Conservation (phyloP, 2,329 filamentous ascomycete species). For the Zymoseptoria passerinii region DNA sequence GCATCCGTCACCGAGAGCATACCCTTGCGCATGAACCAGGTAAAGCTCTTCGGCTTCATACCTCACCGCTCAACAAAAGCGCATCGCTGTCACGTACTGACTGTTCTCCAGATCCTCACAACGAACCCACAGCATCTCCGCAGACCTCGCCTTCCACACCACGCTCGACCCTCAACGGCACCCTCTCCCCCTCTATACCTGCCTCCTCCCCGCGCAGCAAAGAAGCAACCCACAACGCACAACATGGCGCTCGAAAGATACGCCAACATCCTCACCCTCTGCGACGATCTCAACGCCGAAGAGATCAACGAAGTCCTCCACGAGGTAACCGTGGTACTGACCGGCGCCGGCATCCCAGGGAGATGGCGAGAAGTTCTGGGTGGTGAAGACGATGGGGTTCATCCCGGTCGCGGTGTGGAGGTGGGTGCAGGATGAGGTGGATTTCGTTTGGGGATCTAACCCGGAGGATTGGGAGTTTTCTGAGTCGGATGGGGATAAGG, state of each 20-base stretch:
- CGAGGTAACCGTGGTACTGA: background rate
- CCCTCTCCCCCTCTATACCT: background rate
- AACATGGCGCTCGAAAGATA: background rate
- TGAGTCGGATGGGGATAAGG: background rate
- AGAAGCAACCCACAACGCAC: background rate
- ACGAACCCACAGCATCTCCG: too few species aligned
- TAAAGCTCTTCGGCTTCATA: too few species aligned
- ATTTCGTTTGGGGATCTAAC: background rate
- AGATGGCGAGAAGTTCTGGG: background rate
- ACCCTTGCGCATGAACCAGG: too few species aligned
- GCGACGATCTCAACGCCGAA: background rate
- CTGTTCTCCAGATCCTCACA: too few species aligned
- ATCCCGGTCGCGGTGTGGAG: background rate
- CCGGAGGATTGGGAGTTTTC: background rate
- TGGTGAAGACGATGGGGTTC: too few species aligned
- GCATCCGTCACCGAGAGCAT: too few species aligned
- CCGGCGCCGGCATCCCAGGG: too few species aligned
- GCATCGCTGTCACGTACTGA: too few species aligned
- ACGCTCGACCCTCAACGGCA: too few species aligned
- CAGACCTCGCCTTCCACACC: too few species aligned
- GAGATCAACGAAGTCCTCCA: background rate
- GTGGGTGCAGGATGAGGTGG: background rate
- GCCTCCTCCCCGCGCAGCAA: background rate
- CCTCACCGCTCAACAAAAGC: too few species aligned
- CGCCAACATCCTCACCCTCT: background rate